Conservation (phyloP, 2,329 filamentous ascomycete genomes). For the Grosmannia huntii region DNA sequence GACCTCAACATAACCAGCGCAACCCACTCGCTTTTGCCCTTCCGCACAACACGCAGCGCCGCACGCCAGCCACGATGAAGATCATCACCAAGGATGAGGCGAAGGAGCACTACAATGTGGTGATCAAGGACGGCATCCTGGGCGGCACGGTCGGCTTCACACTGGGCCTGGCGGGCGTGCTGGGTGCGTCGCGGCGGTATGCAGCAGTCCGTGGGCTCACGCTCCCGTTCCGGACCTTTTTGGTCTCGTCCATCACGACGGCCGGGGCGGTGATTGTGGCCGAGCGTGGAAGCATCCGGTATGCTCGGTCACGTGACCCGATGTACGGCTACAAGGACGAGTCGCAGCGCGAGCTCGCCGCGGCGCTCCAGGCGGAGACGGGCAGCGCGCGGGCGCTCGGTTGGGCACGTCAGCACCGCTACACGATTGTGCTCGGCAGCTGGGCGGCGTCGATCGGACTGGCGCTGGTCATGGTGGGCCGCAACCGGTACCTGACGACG, state of each 20-base stretch:
- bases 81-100: constrained; percentile 91
- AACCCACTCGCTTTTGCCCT: neutral
- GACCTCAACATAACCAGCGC: too few relatives aligned
- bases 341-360: constrained; percentile 40
- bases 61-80: constrained; percentile 56
- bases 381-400: constrained; percentile 48
- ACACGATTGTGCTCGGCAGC: constrained; percentile 68
- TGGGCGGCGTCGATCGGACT: constrained; percentile 74
- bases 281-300: constrained; percentile 54
- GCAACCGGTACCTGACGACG: constrained; percentile 61
- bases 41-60: neutral
- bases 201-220: constrained; percentile 70
- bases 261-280: constrained; percentile 82
- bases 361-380: constrained; percentile 43
- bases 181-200: constrained; percentile 58
- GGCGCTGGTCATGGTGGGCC: constrained; percentile 62
- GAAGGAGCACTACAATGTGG: constrained; percentile 66
- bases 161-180: constrained; percentile 54
- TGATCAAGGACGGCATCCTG: constrained; percentile 64
- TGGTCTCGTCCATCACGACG: constrained; percentile 69
- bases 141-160: constrained; percentile 59
- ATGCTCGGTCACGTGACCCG: constrained; percentile 58
- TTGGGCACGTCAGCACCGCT: constrained; percentile 71
- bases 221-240: constrained; percentile 80
- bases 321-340: constrained; percentile 53